A percentile compares a stretch with the other conserved stretches of the same genome.
Evolutionary conservation across 1,139 yeast genomes (phyloP).

Genomic region (Tardiomyces depauwii): DNA sequence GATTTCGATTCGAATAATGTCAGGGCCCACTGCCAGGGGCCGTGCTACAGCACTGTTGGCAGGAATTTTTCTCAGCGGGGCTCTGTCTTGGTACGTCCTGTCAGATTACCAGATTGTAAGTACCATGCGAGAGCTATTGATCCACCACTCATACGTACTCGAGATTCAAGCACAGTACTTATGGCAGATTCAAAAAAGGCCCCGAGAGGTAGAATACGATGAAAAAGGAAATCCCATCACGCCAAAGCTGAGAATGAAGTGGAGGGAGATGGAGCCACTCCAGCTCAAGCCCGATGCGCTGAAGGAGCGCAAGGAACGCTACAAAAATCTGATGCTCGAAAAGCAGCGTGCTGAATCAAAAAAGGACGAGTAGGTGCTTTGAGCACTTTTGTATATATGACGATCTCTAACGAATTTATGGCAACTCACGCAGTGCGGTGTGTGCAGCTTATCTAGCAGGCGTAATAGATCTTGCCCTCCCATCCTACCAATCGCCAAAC

Average conservation of each 20-base stretch:
- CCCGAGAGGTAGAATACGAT: conserved; percentile 10
- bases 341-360: background rate
- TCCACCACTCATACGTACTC: no score
- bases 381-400: no score
- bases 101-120: conserved; percentile 25
- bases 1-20: background rate
- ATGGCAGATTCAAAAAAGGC: conserved; percentile 17
- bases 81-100: conserved; percentile 20
- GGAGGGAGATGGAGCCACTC: conserved; percentile 26
- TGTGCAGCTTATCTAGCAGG: no score
- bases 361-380: background rate
- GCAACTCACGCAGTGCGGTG: no score
- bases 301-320: conserved; percentile 3
- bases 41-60: conserved; percentile 22
- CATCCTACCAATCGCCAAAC: no score
- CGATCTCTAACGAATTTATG: no score
- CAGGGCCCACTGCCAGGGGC: conserved; percentile 21
- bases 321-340: background rate
- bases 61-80: conserved; percentile 23
- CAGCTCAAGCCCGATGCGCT: conserved; percentile 26
- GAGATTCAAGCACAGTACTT: no score
- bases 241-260: conserved; percentile 23
- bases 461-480: no score
- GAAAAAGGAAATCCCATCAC: conserved; percentile 15
- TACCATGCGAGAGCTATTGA: no score